A percentile compares a stretch with the other conserved stretches of the same genome.
Conservation (phyloP, 352 stramenopile genomes). For the Halophytophthora batemanensis region DNA sequence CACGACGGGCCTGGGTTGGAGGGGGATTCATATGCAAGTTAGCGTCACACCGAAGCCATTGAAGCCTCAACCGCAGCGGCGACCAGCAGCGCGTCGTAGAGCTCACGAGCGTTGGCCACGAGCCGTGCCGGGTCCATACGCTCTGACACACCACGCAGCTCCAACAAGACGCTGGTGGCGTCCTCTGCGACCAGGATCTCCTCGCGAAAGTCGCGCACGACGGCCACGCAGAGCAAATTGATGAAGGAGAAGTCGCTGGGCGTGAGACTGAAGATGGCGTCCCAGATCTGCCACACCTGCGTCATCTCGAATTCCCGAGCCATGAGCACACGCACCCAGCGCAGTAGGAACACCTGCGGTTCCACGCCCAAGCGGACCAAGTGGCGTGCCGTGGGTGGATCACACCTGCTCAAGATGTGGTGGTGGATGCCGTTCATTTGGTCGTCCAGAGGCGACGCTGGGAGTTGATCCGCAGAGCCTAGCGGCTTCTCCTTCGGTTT, state of each 20-base stretch:
- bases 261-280: conserved; percentile 74
- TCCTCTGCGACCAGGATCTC: conserved; percentile 66
- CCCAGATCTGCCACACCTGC: conserved; percentile 80
- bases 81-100: conserved; percentile 67
- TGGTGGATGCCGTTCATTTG: conserved; percentile 77
- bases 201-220: conserved; percentile 59
- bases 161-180: conserved; percentile 49
- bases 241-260: conserved; percentile 73
- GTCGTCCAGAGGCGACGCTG: conserved; percentile 50
- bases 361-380: conserved; percentile 47
- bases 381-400: conserved; percentile 56
- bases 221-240: conserved; percentile 72
- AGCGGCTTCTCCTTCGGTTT: conserved; percentile 21
- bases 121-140: conserved; percentile 46
- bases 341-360: conserved; percentile 70
- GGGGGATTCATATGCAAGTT: conserved; percentile 13
- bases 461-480: conserved; percentile 29
- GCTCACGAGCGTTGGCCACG: conserved; percentile 53
- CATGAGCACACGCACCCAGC: conserved; percentile 78
- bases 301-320: conserved; percentile 67
- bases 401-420: conserved; percentile 57
- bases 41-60: conserved; percentile 13
- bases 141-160: conserved; percentile 52
- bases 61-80: conserved; percentile 55
- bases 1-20: conserved; percentile 4